phyloP scores from a whole-genome alignment of 148 eudicot species.

The Persicaria maculosa region DNA sequence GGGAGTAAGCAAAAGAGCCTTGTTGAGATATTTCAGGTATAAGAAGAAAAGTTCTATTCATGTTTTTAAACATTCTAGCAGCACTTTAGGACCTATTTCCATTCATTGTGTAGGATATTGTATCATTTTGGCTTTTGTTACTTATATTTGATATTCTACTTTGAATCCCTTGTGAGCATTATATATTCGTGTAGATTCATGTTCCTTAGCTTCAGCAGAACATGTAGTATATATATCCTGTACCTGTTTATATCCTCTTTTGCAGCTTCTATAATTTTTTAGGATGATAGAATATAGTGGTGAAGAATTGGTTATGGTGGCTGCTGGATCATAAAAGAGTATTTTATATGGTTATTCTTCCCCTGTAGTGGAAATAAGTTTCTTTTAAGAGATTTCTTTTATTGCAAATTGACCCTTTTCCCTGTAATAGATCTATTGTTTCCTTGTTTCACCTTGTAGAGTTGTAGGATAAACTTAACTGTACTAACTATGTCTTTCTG shows the following conservation, averaged over 20 bases:
- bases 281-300: neutral
- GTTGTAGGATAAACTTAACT: neutral
- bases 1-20: slow-evolving; percentile 90
- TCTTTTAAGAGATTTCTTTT: neutral
- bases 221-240: neutral
- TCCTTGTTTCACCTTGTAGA: neutral
- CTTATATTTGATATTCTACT: neutral
- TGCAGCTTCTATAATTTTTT: neutral
- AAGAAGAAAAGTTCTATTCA: neutral
- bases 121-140: neutral
- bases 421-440: neutral
- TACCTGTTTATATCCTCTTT: neutral
- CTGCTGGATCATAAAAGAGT: neutral
- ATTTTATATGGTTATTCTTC: neutral
- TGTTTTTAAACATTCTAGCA: neutral
- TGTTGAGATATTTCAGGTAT: slow-evolving; percentile 94
- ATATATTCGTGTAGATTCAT: neutral
- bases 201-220: neutral
- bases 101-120: neutral
- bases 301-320: neutral
- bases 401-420: neutral
- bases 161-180: neutral
- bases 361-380: neutral
- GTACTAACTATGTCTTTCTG: neutral
- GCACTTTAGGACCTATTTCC: neutral